Evolutionary conservation across 306 rosid species (phyloP), one percentile per base, ranked within the genome.

Genomic region (Crotalaria pallida): DNA sequence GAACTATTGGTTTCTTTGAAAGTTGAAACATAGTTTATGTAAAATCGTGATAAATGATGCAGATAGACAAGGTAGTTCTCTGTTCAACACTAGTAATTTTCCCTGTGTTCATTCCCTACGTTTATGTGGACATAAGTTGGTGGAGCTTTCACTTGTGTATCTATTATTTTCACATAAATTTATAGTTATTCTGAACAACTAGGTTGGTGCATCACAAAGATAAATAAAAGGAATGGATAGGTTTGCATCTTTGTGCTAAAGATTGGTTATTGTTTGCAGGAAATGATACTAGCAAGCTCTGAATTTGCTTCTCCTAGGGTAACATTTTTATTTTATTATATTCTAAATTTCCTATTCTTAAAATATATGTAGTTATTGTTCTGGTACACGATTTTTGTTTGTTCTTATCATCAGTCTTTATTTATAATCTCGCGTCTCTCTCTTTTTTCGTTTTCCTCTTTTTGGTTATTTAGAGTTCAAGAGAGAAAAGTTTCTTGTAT

Each of bases 201-300:
- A 58, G 27, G 63, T 58, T 51, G 59, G 9, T 34, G 43, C 27
- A 73, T 58, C 56, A 45, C 53, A 71, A 36, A 24, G 47, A 36
- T 48, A 58, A 41, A 44, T 67, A 72, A 21, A 57, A 55, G 17
- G 21, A 57, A 16, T 48, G 29, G 74, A 34, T 50, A 17, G 55
- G 16, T 65, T 58, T 74, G 51, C 33, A 56, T 81, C 38, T 58
- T 78, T 23, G 26, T 64, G 59, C 50, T 71, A 57, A 65, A 65
- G 64, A 9, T 27, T 80, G 15, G 38, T 50, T 76, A 24, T 50
- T 65, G 19, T 67, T 72, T 71, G 81, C 88, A 94, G 98, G 98
- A 88, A 77, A 94, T 94, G 98, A 85, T 94, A 79, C 79, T 94
- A 24, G 90, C 90, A 4, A 92, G 98, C 85, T 84, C 97, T 51